Conservation (phyloP, 805 yeast species). For the Hanseniaspora lachancei region DNA sequence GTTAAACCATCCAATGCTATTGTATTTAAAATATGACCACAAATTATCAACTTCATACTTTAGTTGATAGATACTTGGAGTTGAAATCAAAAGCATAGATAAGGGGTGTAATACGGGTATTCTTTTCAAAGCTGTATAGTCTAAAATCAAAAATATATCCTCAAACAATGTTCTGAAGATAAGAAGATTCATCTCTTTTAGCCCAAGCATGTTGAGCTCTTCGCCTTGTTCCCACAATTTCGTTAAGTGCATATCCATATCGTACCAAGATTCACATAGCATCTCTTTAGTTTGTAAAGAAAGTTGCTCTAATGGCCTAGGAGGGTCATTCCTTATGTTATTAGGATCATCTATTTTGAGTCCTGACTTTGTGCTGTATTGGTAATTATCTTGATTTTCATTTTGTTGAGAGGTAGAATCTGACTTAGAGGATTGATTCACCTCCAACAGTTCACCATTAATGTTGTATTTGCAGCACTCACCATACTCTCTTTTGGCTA, state of each 20-base stretch:
- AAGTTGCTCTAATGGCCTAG: conserved; percentile 7
- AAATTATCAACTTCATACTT: conserved; percentile 44
- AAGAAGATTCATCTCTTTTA: conserved; percentile 59
- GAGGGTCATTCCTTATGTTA: conserved; percentile 8
- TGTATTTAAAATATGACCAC: conserved; percentile 40
- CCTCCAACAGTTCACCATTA: conserved; percentile 8
- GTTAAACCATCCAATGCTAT: conserved; percentile 73
- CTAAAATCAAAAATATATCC: conserved; percentile 84
- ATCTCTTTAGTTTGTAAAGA: conserved; percentile 26
- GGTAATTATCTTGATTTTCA: conserved; percentile 6
- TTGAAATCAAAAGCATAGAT: conserved; percentile 71
- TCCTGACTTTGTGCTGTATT: conserved; percentile 13
- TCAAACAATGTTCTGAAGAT: conserved; percentile 81
- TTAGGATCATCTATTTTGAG: conserved; percentile 17
- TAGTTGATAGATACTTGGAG: conserved; percentile 49
- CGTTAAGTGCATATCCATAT: conserved; percentile 70
- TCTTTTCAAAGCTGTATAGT: conserved; percentile 74
- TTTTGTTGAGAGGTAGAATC: background rate
- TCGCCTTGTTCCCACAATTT: conserved; percentile 57
- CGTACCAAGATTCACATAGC: conserved; percentile 58
- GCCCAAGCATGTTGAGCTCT: conserved; percentile 28
- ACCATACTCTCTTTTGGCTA: conserved; percentile 91
- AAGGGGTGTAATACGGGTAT: conserved; percentile 64
- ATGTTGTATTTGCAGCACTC: conserved; percentile 34
- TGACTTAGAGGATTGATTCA: conserved; percentile 5